These are phyloP conservation scores for Russula emetica DNA, from an alignment of 768 basidiomycete species.

Conservation along the genomic window DNA sequence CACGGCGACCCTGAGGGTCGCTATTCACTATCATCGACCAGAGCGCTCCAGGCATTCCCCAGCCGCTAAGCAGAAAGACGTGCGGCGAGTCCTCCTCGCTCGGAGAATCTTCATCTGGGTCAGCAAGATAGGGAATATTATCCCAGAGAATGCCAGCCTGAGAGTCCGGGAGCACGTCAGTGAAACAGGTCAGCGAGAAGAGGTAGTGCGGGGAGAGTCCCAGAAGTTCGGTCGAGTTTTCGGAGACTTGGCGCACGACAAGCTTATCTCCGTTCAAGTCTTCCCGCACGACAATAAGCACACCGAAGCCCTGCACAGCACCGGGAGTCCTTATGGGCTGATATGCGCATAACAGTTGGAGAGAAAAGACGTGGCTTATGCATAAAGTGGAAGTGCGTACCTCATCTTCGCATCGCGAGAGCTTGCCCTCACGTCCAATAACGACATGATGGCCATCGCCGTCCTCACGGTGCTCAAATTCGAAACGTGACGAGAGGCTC, in stretches of 20 bases:
- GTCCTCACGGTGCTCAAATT: slow-evolving; percentile 60
- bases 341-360: background rate
- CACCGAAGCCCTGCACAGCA: slow-evolving; percentile 79
- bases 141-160: slow-evolving; percentile 70
- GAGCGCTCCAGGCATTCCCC: slow-evolving; percentile 57
- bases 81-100: slow-evolving; percentile 51
- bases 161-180: slow-evolving; percentile 58
- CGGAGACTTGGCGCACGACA: slow-evolving; percentile 72
- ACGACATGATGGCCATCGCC: slow-evolving; percentile 68
- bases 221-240: slow-evolving; percentile 74
- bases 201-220: slow-evolving; percentile 67
- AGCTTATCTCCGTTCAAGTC: slow-evolving; percentile 49
- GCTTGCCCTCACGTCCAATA: slow-evolving; percentile 60
- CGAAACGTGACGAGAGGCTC: slow-evolving; percentile 49
- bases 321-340: slow-evolving; percentile 80
- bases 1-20: slow-evolving; percentile 37
- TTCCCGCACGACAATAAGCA: slow-evolving; percentile 67
- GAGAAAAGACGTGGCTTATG: background rate
- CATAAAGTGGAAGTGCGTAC: slow-evolving; percentile 29
- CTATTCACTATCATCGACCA: slow-evolving; percentile 31
- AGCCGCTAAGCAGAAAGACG: slow-evolving; percentile 67
- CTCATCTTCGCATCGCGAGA: slow-evolving; percentile 74
- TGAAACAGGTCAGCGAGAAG: slow-evolving; percentile 69
- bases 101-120: slow-evolving; percentile 40
- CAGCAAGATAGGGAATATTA: slow-evolving; percentile 63